A percentile compares a stretch with the other conserved stretches of the same genome.
phyloP scores from a whole-genome alignment of 805 yeast species.

The Wickerhamiella cacticola region DNA sequence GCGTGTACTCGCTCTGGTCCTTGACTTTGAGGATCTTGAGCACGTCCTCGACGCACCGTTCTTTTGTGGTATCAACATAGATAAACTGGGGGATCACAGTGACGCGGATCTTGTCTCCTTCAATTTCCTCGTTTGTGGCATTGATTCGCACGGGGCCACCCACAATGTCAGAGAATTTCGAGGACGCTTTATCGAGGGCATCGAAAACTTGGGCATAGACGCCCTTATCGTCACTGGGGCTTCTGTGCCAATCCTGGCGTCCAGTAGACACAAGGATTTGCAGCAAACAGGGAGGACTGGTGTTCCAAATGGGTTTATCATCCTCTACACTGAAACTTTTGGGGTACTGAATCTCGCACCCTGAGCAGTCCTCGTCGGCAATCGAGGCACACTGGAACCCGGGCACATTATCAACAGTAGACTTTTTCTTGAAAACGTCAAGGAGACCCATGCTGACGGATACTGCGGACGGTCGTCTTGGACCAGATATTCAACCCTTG shows the following conservation, averaged over 20 bases:
- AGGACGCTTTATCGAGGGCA: constrained; percentile 27
- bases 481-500: too few relatives aligned
- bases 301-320: constrained; percentile 46
- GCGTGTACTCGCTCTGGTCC: constrained; percentile 15
- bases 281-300: constrained; percentile 54
- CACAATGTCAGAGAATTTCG: constrained; percentile 14
- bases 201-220: constrained; percentile 26
- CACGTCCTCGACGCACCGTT: constrained; percentile 22
- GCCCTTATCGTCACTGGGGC: constrained; percentile 38
- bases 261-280: constrained; percentile 80
- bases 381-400: constrained; percentile 16
- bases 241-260: constrained; percentile 70
- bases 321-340: constrained; percentile 36
- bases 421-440: neutral
- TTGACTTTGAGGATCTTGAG: constrained; percentile 13
- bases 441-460: neutral
- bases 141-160: constrained; percentile 23
- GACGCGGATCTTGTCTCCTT: constrained; percentile 15
- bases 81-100: constrained; percentile 23
- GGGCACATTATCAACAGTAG: neutral
- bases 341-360: constrained; percentile 19
- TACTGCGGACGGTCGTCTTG: too few relatives aligned
- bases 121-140: constrained; percentile 23
- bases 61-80: constrained; percentile 28
- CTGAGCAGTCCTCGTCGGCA: constrained; percentile 18